A percentile compares a stretch with the other conserved stretches of the same genome.
Evolutionary conservation across 768 basidiomycete species (phyloP).

Genomic region (Serendipita vermifera): DNA sequence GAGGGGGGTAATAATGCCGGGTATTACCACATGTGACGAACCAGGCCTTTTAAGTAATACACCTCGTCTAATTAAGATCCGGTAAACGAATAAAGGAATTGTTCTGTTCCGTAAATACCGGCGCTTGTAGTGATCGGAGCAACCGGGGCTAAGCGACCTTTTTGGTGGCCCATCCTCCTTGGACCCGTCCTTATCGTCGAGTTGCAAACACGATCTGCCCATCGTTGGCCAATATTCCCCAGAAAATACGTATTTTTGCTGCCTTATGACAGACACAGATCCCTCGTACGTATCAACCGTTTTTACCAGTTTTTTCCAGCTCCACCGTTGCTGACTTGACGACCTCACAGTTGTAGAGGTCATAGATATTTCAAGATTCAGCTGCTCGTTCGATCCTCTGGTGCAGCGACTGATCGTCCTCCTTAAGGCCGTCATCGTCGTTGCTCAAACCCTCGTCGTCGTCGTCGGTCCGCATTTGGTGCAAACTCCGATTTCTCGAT

Average conservation of each 20-base stretch:
- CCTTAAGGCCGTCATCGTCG: slow-evolving; percentile 40
- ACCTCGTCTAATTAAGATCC: too few relatives aligned
- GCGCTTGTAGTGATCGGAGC: too few relatives aligned
- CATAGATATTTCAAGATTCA: slow-evolving; percentile 9
- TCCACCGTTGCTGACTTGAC: not conserved
- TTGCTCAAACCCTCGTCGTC: slow-evolving; percentile 13
- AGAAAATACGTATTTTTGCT: not conserved
- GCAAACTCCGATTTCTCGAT: slow-evolving; percentile 10
- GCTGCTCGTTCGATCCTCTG: slow-evolving; percentile 22
- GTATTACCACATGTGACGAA: too few relatives aligned
- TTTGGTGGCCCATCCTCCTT: not conserved
- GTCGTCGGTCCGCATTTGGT: slow-evolving; percentile 11
- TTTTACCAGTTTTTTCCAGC: not conserved
- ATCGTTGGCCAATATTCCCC: not conserved
- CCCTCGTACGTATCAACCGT: slow-evolving; percentile 5
- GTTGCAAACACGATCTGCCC: not conserved
- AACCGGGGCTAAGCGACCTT: slow-evolving; percentile 5
- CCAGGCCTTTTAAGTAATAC: too few relatives aligned
- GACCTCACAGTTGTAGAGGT: slow-evolving; percentile 12
- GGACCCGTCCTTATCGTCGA: not conserved
- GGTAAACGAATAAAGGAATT: too few relatives aligned
- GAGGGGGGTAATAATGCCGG: too few relatives aligned
- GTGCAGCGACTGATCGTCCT: slow-evolving; percentile 62
- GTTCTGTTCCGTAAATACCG: too few relatives aligned
- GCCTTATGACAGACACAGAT: slow-evolving; percentile 7